phyloP scores from a whole-genome alignment of 805 yeast genomes.

The Kregervanrija fluxuum region DNA sequence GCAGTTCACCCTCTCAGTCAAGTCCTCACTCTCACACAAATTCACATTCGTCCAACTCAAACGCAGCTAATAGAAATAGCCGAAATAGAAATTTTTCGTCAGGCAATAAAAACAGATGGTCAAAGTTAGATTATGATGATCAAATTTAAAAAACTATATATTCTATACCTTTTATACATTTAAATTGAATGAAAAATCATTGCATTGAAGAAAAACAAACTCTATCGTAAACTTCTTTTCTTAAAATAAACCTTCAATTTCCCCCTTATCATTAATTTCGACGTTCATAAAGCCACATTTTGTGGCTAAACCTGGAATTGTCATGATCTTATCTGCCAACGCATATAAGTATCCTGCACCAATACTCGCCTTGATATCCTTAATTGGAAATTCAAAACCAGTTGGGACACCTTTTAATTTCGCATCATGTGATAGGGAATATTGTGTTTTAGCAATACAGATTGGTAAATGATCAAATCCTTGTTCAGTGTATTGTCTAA shows the following conservation, averaged over 20 bases:
- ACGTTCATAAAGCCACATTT: constrained; percentile 96
- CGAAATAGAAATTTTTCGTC: too few relatives aligned
- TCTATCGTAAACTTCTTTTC: too few relatives aligned
- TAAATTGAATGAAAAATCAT: too few relatives aligned
- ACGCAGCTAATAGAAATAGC: too few relatives aligned
- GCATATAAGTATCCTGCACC: constrained; percentile 98
- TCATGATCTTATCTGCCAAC: constrained; percentile 92
- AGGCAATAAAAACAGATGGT: too few relatives aligned
- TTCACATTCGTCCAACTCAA: too few relatives aligned
- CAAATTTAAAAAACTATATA: too few relatives aligned
- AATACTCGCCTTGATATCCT: constrained; percentile 88
- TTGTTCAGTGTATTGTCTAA: constrained; percentile 74
- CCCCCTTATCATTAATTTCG: constrained; percentile 84
- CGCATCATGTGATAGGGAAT: constrained; percentile 92
- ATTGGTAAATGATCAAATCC: constrained; percentile 89
- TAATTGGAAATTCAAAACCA: constrained; percentile 88
- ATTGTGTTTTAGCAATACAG: constrained; percentile 97
- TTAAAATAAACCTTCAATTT: constrained; percentile 86
- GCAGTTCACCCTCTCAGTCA: too few relatives aligned
- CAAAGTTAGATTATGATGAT: too few relatives aligned
- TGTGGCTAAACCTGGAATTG: constrained; percentile 95
- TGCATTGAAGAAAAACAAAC: too few relatives aligned
- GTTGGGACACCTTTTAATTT: constrained; percentile 89
- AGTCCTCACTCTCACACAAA: too few relatives aligned
- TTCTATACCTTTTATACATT: too few relatives aligned